phyloP scores from a whole-genome alignment of 1,284 basidiomycete genomes.

The Chalciporus sp. region DNA sequence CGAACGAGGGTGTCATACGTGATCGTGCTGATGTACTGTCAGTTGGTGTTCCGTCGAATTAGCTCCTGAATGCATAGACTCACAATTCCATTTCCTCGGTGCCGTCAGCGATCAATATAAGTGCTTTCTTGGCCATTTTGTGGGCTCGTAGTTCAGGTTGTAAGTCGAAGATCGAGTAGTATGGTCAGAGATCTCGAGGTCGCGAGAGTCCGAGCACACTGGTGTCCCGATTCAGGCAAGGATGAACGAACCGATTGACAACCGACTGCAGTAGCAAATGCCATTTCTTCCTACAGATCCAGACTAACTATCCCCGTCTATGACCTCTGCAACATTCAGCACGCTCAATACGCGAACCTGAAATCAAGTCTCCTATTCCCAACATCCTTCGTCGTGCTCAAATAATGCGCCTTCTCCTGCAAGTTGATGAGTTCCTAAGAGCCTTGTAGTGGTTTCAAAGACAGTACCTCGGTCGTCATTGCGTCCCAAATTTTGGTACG shows the following conservation, averaged over 20 bases:
- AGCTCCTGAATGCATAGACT: slow-evolving; percentile 5
- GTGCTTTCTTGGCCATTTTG: slow-evolving; percentile 43
- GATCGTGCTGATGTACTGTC: slow-evolving; percentile 57
- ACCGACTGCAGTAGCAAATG: no score
- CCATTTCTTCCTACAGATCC: neutral
- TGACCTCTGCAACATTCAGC: neutral
- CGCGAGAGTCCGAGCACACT: no score
- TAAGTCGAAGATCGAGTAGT: neutral
- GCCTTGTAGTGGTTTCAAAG: neutral
- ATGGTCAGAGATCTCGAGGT: neutral
- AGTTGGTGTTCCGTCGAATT: neutral
- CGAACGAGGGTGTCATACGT: slow-evolving; percentile 80
- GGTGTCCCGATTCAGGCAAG: no score
- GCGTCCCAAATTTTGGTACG: slow-evolving; percentile 51
- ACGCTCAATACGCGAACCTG: slow-evolving; percentile 38
- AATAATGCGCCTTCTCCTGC: slow-evolving; percentile 46
- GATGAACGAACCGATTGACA: no score
- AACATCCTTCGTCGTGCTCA: slow-evolving; percentile 43
- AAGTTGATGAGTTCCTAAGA: neutral
- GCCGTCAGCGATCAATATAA: slow-evolving; percentile 85
- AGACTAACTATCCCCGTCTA: no score
- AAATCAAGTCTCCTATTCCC: slow-evolving; percentile 43
- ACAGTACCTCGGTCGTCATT: slow-evolving; percentile 49
- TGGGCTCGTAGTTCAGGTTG: neutral
- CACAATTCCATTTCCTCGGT: slow-evolving; percentile 92